These are phyloP conservation scores for Stachybotrys echinatus DNA, from an alignment of 2,329 filamentous ascomycete species.

Conservation along the genomic window DNA sequence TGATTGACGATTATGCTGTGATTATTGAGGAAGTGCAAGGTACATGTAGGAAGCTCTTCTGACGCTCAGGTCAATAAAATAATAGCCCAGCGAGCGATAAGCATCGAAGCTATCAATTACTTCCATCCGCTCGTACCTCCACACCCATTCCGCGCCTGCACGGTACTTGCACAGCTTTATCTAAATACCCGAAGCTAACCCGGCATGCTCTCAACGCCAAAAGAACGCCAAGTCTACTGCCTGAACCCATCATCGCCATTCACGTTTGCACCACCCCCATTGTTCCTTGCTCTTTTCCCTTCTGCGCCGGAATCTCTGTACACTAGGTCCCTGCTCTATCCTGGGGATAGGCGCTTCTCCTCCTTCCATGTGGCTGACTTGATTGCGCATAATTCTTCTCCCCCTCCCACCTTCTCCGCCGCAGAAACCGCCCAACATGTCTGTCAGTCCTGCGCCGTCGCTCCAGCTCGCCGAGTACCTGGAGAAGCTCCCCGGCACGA, in stretches of 20 bases:
- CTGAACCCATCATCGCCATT: background rate
- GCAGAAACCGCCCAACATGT: conserved; percentile 31
- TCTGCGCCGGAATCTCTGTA: too few species aligned
- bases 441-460: conserved; percentile 40
- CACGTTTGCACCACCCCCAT: too few species aligned
- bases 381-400: conserved; percentile 14
- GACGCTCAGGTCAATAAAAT: too few species aligned
- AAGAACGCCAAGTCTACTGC: too few species aligned
- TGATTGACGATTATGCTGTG: too few species aligned
- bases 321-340: background rate
- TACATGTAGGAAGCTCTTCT: too few species aligned
- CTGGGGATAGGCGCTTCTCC: background rate
- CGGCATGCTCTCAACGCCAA: background rate
- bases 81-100: too few species aligned
- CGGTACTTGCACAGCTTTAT: too few species aligned
- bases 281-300: too few species aligned
- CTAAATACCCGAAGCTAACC: too few species aligned
- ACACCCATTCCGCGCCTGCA: background rate
- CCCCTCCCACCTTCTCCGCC: conserved; percentile 11
- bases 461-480: conserved; percentile 79
- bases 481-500: conserved; percentile 83
- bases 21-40: too few species aligned
- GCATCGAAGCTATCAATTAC: background rate
- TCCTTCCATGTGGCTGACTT: conserved; percentile 15
- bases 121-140: background rate